phyloP scores from a whole-genome alignment of 2,329 filamentous ascomycete species.

The Beauveria sp. region DNA sequence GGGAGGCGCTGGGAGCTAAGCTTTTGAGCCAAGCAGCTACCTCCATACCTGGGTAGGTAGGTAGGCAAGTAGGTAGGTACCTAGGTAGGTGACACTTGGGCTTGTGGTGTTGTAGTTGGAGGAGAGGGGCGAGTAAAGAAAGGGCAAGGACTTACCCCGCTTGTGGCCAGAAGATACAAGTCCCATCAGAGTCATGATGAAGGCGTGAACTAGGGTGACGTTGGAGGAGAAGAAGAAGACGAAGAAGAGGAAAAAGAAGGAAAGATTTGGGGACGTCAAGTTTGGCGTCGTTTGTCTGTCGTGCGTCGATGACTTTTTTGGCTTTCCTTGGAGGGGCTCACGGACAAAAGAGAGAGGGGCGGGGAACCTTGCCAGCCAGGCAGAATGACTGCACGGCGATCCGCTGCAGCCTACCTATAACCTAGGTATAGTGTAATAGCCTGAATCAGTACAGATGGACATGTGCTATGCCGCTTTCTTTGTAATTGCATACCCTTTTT shows the following conservation, averaged over 20 bases:
- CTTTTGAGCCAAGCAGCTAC: not conserved
- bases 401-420: too few relatives aligned
- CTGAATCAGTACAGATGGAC: too few relatives aligned
- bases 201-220: not conserved
- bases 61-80: not conserved
- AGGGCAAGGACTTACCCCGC: not conserved
- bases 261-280: not conserved
- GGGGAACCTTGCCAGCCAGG: not conserved
- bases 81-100: not conserved
- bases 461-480: too few relatives aligned
- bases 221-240: not conserved
- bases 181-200: conserved; percentile 7
- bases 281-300: not conserved
- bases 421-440: too few relatives aligned
- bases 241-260: not conserved
- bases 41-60: not conserved
- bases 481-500: not conserved
- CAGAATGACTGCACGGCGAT: too few relatives aligned
- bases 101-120: not conserved
- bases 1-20: not conserved
- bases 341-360: not conserved
- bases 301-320: not conserved
- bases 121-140: not conserved
- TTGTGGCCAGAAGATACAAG: conserved; percentile 3
- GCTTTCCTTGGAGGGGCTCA: not conserved